Evolutionary conservation across 148 eudicot species (phyloP), one percentile per base, ranked within the genome.

Genomic region (Fagopyrum tataricum): DNA sequence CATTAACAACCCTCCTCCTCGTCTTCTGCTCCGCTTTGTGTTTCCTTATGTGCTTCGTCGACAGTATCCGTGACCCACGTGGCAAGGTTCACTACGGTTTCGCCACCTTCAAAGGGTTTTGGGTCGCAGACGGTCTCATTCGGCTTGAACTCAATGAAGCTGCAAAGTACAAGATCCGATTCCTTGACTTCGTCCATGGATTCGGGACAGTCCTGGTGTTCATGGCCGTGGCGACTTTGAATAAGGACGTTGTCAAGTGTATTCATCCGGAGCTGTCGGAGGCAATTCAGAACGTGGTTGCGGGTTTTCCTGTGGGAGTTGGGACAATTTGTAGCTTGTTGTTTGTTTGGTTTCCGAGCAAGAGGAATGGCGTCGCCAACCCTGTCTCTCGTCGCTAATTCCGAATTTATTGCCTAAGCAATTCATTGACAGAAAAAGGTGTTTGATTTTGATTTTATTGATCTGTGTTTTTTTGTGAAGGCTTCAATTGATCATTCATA

Each of bases 61-160:
- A 93, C 44, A 93, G 97, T 66, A 72, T 86, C 72, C 71, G 82
- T 56, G 97, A 91, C 59, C 80, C 78, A 18, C 78, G 77, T 2
- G 97, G 97, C 0, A 91, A 89, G 75, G 85, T 93, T n/a, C 82
- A 91, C 39, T 89, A 93, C 52, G 95, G 90, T 0, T 0, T 93
- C 20, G 95, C 95, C 4, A 93, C 97, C 0, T 78, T 80, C 5
- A 68, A 66, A 2, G 97, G 98, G 5, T 20, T 91, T 12, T 87
- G 92, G 92, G 81, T 86, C 0, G 68, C 87, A 7, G 97, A 91
- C 69, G 91, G 92, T 0, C 4, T 37, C 37, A 26, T 8, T 18
- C 62, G 4, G 51, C 51, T 13, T 42, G 85, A 37, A 70, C 74
- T 3, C 74, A 76, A 2, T 80, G 81, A 23, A 81, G 83, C 39